Evolutionary conservation across 495 filamentous ascomycete species (phyloP), one percentile per base, ranked within the genome.

Genomic region (Penicillium coffeae): DNA sequence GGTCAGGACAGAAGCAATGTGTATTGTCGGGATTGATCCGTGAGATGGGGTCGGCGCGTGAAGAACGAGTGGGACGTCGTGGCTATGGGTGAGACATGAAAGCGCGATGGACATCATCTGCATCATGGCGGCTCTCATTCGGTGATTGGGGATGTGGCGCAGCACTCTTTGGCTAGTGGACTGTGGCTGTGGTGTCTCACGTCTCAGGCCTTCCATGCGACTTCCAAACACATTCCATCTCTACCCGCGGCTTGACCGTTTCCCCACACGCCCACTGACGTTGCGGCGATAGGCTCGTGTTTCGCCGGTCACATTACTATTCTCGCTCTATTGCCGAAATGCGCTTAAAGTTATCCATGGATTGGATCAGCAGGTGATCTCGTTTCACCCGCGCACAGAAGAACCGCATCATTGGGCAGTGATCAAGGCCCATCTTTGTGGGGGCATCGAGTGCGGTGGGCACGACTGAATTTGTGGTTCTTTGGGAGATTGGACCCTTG

Each of bases 121-220:
- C 42, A 60, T 57, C 50, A 51, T 56, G 35, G 43, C 21, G 32
- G 53, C 50, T 56, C 46, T 59, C 42, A 59, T 56, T 59, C 56
- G 56, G 34, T 45, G 32, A 21, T 35, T 37, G 20, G 12, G n/a
- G n/a, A 6, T 46, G 47, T 49, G 47, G 44, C 52, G 51, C 47
- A 52, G 55, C 40, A 33, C 45, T 41, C 19, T 51, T 30, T 37
- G n/a, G n/a, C 25, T 25, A 21, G 42, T 41, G n/a, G 3, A 37
- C 18, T 37, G 6, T n/a, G n/a, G 14, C 2, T 39, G 8, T 4
- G n/a, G 16, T 30, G 25, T 30, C 25, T 30, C 25, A 30, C 25
- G 22, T 41, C 38, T 22, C 20, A 30, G 42, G 30, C 25, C 25
- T 30, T 30, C 25, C 25, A 30, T 30, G 4, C 10, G 5, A 30